Percentiles rank a stretch among this genome's conserved stretches.
phyloP scores from a whole-genome alignment of 148 eudicot genomes.

The Tetragonia tetragonoides region DNA sequence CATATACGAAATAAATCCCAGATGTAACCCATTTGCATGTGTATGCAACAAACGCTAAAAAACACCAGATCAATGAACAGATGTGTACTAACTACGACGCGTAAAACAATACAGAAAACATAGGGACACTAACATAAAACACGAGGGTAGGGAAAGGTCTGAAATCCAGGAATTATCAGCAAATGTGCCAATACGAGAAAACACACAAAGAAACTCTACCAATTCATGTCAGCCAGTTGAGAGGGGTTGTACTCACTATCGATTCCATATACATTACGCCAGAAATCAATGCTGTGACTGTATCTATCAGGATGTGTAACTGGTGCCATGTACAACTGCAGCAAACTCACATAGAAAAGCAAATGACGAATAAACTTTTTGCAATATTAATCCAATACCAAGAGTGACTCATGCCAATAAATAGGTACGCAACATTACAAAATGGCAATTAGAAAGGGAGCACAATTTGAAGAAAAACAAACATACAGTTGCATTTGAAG shows the following conservation, averaged over 20 bases:
- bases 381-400: conserved; percentile 4
- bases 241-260: conserved; percentile 60
- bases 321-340: conserved; percentile 95
- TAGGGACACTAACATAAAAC: not conserved
- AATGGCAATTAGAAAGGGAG: not conserved
- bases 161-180: not conserved
- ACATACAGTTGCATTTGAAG: conserved; percentile 84
- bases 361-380: conserved; percentile 18
- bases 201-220: not conserved
- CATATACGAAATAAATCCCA: not conserved
- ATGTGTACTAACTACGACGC: not conserved
- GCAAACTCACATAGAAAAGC: conserved; percentile 18
- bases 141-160: not conserved
- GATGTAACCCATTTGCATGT: not conserved
- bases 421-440: conserved; percentile 14
- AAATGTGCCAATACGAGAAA: not conserved
- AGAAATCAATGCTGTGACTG: conserved; percentile 82
- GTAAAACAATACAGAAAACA: not conserved
- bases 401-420: conserved; percentile 1
- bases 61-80: not conserved
- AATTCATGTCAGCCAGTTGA: not conserved
- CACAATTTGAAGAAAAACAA: not conserved
- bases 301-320: conserved; percentile 92
- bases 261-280: conserved; percentile 97
- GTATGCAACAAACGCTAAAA: conserved; percentile 3